These are phyloP conservation scores for Magnolia kwangsiensis DNA, from an alignment of 164 flowering plant genomes.

Conservation along the genomic window DNA sequence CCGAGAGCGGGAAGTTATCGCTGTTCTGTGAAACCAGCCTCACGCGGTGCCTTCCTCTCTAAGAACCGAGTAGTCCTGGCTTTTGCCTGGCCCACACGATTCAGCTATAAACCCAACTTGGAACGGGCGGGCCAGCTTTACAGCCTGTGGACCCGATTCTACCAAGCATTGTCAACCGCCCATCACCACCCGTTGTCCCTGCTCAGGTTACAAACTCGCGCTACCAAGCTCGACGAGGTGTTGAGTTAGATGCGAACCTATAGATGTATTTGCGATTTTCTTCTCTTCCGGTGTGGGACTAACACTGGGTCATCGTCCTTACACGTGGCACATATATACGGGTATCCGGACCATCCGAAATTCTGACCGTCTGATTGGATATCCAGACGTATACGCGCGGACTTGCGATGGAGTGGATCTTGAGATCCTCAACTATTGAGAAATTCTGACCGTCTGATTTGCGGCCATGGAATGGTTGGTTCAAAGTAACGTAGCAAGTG, in stretches of 20 bases:
- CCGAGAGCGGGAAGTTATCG: not conserved
- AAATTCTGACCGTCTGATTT: too few species aligned
- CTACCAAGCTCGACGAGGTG: not conserved
- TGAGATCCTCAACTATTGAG: too few species aligned
- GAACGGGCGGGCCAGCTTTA: not conserved
- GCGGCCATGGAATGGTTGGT: too few species aligned
- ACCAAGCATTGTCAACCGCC: not conserved
- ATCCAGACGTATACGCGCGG: too few species aligned
- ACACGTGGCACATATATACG: too few species aligned
- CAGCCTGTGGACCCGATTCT: not conserved
- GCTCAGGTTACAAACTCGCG: not conserved
- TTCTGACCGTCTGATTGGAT: too few species aligned
- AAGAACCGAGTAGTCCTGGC: not conserved
- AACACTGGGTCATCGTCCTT: too few species aligned
- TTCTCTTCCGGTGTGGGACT: not conserved
- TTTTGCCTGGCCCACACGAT: not conserved
- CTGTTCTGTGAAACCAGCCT: conserved; percentile 14
- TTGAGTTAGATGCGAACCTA: not conserved
- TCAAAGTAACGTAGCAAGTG: too few species aligned
- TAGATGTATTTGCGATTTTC: not conserved
- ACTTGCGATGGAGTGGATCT: too few species aligned
- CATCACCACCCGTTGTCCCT: not conserved
- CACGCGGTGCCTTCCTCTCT: not conserved
- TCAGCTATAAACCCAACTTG: not conserved
- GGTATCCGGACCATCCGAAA: too few species aligned